Base-by-base conservation (phyloP, 169 alveolate genomes). In the Theileria luwenshuni region DNA sequence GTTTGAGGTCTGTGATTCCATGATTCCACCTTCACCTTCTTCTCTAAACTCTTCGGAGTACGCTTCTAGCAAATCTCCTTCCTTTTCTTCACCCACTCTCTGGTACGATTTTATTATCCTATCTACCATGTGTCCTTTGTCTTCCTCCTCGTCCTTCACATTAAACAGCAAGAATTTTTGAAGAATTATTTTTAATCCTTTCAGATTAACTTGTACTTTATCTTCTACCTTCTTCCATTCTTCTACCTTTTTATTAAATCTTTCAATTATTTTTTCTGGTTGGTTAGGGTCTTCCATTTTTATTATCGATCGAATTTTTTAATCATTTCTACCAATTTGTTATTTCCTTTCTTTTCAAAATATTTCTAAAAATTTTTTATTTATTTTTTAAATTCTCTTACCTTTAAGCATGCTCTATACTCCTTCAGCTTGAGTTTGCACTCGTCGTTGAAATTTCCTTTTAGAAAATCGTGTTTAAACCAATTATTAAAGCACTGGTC, bases 401-500 rank as follows among this genome's bases (percentile, higher is more conserved):
- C 93, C 74, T 77, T 48, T 13, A 87, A 49, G 60, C 93, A 87
- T n/a, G 86, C 77, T 74, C 85, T 86, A 51, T 87, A 87, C 17
- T 77, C 91, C 43, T 69, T 69, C 58, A 83, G 83, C 52, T 83
- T 68, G 23, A 52, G 68, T 27, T 79, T 74, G 48, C 93, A 87
- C 17, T 84, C 80, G 64, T 87, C 91, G 67, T 76, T 79, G 68
- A 87, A 60, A 35, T 77, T 76, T 15, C 93, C 93, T 74, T 87
- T 87, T 59, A 87, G 93, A 52, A 87, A 62, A 43, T 87, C 86
- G 63, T 87, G 70, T 59, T 76, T 87, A 56, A 83, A 67, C 93
- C 93, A 87, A 23, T 71, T 52, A 60, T 83, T 77, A 62, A 87
- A 87, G 76, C 93, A 87, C 47, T 65, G 76, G 35, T 83, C 79